Evolutionary conservation across 1,284 basidiomycete species (phyloP).

Genomic region (Leccinum fuscescens): DNA sequence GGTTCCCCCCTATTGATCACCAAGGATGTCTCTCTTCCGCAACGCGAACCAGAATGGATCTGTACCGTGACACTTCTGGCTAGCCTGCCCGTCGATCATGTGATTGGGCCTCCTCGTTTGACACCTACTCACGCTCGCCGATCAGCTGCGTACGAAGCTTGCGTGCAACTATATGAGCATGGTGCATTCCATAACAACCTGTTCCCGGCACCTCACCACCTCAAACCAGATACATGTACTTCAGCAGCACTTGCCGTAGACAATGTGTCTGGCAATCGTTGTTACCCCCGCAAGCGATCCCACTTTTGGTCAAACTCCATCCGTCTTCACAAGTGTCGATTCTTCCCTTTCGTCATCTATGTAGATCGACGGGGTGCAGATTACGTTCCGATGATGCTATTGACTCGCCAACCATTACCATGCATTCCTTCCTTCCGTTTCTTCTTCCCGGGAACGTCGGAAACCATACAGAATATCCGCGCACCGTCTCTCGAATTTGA

Average conservation of each 20-base stretch:
- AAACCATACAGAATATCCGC: constrained; percentile 43
- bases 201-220: constrained; percentile 40
- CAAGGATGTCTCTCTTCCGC: constrained; percentile 10
- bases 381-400: constrained; percentile 58
- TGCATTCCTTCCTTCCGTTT: constrained; percentile 52
- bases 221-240: constrained; percentile 6
- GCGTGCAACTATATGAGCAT: constrained; percentile 46
- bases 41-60: constrained; percentile 30
- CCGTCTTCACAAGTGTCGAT: constrained; percentile 35
- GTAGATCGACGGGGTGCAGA: constrained; percentile 33
- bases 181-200: constrained; percentile 52
- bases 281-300: constrained; percentile 56
- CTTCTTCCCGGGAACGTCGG: constrained; percentile 51
- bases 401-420: constrained; percentile 67
- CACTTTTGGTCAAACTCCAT: constrained; percentile 59
- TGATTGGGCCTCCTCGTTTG: constrained; percentile 44
- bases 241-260: constrained; percentile 22
- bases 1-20: constrained; percentile 43
- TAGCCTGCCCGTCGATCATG: constrained; percentile 38
- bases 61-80: constrained; percentile 52
- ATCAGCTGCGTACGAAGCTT: constrained; percentile 55
- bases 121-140: constrained; percentile 56
- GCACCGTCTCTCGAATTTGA: constrained; percentile 51
- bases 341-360: constrained; percentile 56
- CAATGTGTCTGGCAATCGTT: constrained; percentile 43